Percentiles rank a stretch among this genome's conserved stretches.
Evolutionary conservation across 352 stramenopile species (phyloP).

Genomic region (Pythium apleroticum): DNA sequence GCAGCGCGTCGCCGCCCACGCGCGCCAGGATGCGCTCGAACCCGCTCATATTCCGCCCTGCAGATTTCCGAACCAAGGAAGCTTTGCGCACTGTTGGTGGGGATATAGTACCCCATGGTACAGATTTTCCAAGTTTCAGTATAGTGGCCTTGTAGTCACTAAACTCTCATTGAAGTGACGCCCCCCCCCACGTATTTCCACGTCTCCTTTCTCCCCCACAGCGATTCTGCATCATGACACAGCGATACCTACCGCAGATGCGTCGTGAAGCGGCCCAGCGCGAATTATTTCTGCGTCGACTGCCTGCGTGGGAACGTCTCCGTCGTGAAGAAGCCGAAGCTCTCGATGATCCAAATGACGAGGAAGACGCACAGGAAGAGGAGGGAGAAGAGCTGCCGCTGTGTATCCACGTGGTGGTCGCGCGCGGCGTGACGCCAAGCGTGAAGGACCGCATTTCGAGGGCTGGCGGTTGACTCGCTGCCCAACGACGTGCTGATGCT

Average conservation of each 20-base stretch:
- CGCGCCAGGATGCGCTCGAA: constrained; percentile 75
- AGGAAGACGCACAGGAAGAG: not conserved
- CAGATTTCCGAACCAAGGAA: no score
- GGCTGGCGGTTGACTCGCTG: not conserved
- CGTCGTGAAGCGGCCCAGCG: no score
- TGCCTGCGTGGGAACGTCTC: not conserved
- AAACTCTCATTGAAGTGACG: no score
- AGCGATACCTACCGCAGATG: no score
- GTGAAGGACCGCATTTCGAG: not conserved
- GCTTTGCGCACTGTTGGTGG: no score
- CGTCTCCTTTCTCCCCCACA: no score
- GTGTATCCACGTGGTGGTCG: not conserved
- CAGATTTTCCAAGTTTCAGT: no score
- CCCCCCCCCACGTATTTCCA: no score
- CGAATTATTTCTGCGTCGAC: not conserved
- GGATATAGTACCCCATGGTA: no score
- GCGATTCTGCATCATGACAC: no score
- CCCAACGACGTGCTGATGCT: not conserved
- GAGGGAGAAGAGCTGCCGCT: not conserved
- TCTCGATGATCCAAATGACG: not conserved
- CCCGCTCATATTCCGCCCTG: constrained; percentile 43
- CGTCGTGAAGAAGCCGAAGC: not conserved
- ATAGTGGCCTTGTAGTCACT: no score
- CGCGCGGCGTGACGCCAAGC: not conserved
- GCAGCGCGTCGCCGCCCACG: constrained; percentile 63